These are phyloP conservation scores for Clavispora vitiphila DNA, from an alignment of 805 yeast species.

Conservation along the genomic window DNA sequence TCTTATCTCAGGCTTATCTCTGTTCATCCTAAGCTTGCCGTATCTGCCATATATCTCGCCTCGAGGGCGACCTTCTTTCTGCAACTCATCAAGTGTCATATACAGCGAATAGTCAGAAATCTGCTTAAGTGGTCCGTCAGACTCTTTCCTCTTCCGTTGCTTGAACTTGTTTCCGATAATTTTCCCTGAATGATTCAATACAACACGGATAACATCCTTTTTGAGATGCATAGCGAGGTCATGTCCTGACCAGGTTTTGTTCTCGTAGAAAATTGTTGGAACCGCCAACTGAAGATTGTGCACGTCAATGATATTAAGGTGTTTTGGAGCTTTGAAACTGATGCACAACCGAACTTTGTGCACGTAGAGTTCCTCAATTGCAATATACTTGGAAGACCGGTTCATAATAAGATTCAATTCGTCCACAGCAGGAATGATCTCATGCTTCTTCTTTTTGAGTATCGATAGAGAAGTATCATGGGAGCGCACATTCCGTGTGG, in stretches of 20 bases:
- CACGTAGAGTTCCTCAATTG: constrained; percentile 34
- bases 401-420: constrained; percentile 38
- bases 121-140: constrained; percentile 33
- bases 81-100: constrained; percentile 36
- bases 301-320: constrained; percentile 67
- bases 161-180: constrained; percentile 72
- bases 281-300: constrained; percentile 63
- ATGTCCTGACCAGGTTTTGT: constrained; percentile 66
- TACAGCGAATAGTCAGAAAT: constrained; percentile 34
- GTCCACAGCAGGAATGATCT: constrained; percentile 14
- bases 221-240: constrained; percentile 63
- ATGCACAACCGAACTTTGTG: constrained; percentile 44
- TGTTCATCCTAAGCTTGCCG: no score
- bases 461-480: constrained; percentile 1
- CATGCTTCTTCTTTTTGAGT: constrained; percentile 8
- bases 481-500: neutral
- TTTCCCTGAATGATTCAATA: constrained; percentile 67
- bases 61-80: constrained; percentile 18
- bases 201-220: constrained; percentile 54
- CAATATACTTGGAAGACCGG: constrained; percentile 39
- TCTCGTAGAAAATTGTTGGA: constrained; percentile 47
- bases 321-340: constrained; percentile 74
- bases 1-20: neutral
- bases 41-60: neutral
- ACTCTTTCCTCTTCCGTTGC: constrained; percentile 25